Percentiles rank a stretch among this genome's conserved stretches.
phyloP scores from a whole-genome alignment of 495 filamentous ascomycete species.

The Apodospora peruviana region DNA sequence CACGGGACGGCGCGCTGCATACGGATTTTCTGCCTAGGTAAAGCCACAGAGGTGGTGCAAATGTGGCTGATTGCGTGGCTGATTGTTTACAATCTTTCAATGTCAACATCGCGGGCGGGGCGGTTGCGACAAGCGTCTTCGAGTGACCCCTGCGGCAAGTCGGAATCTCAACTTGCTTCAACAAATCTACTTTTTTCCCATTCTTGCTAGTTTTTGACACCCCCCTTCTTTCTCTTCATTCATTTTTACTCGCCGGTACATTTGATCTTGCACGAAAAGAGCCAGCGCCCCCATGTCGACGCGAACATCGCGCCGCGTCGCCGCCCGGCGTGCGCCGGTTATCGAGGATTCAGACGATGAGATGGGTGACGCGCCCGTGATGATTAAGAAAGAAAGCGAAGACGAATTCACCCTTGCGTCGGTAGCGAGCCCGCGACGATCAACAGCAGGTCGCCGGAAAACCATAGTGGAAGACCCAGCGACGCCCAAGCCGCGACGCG shows the following conservation, averaged over 20 bases:
- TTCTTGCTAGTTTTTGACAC: too few species aligned
- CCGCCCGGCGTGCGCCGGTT: conserved; percentile 61
- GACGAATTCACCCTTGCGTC: conserved; percentile 79
- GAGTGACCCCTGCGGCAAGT: too few species aligned
- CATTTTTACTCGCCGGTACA: too few species aligned
- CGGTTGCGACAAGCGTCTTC: background rate
- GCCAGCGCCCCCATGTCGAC: conserved; percentile 62
- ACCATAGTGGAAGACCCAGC: conserved; percentile 30
- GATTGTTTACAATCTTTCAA: conserved; percentile 30
- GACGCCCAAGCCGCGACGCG: conserved; percentile 18
- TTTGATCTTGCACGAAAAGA: too few species aligned
- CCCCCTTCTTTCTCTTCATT: too few species aligned
- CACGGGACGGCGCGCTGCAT: background rate
- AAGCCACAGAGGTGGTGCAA: too few species aligned
- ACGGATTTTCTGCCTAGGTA: too few species aligned
- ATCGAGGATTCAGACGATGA: conserved; percentile 75
- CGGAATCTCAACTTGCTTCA: too few species aligned
- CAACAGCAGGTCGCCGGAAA: conserved; percentile 50
- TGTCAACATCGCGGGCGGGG: too few species aligned
- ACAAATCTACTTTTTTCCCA: too few species aligned
- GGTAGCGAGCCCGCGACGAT: conserved; percentile 31
- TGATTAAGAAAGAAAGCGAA: conserved; percentile 56
- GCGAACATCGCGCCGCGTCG: conserved; percentile 69
- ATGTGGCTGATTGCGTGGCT: too few species aligned
- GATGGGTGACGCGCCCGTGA: conserved; percentile 49